Evolutionary conservation across 1,284 basidiomycete species (phyloP).

Genomic region (Tilletia indica): DNA sequence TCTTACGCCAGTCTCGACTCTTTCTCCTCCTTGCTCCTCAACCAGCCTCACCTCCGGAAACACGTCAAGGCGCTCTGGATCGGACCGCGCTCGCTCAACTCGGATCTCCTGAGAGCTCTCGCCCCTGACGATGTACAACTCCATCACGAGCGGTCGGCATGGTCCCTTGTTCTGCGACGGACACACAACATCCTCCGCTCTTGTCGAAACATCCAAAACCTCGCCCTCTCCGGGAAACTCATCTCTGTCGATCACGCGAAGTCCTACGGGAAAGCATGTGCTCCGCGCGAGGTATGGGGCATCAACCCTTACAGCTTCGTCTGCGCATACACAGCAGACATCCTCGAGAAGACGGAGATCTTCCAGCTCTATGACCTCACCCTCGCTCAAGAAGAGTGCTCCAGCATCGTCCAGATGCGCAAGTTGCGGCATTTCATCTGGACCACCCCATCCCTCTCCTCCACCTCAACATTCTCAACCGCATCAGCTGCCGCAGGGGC

Average conservation of each 20-base stretch:
- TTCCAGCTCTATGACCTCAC: conserved; percentile 48
- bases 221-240: conserved; percentile 48
- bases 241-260: conserved; percentile 38
- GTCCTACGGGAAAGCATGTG: conserved; percentile 50
- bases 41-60: conserved; percentile 32
- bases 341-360: conserved; percentile 42
- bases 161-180: neutral
- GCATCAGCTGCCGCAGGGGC: neutral
- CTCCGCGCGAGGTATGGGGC: conserved; percentile 43
- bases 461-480: conserved; percentile 3
- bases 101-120: conserved; percentile 45
- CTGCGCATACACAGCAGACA: conserved; percentile 47
- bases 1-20: conserved; percentile 29
- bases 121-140: conserved; percentile 32
- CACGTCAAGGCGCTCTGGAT: conserved; percentile 44
- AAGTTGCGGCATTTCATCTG: conserved; percentile 40
- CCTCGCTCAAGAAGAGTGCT: conserved; percentile 46
- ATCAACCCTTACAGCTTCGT: conserved; percentile 53
- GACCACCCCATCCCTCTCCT: conserved; percentile 30
- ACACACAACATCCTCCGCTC: conserved; percentile 36
- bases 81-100: conserved; percentile 38
- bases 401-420: conserved; percentile 44
- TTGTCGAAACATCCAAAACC: conserved; percentile 44
- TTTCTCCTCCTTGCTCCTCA: conserved; percentile 32
- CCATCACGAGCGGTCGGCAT: neutral